Evolutionary conservation across 352 stramenopile species (phyloP).

Genomic region (Thalassiosira oceanica): DNA sequence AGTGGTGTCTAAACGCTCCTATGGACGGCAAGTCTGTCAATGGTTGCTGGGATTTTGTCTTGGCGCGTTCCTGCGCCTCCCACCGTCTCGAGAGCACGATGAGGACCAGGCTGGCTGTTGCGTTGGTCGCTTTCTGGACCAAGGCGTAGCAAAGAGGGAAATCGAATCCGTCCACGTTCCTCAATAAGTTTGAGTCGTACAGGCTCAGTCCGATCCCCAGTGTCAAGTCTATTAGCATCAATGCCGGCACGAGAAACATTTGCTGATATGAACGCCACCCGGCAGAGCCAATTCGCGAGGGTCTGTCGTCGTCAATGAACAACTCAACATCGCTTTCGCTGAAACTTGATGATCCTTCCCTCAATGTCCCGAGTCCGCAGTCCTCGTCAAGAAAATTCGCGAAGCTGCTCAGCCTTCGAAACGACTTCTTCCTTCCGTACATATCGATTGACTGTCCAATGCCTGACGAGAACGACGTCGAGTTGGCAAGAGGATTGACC

Average conservation of each 20-base stretch:
- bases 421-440: constrained; percentile 2
- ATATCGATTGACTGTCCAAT: constrained; percentile 7
- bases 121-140: constrained; percentile 35
- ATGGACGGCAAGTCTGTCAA: constrained; percentile 22
- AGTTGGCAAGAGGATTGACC: constrained; percentile 1
- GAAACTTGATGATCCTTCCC: no score
- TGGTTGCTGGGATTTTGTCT: not conserved
- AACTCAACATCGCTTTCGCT: not conserved
- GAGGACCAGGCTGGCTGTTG: constrained; percentile 19
- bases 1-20: constrained; percentile 16
- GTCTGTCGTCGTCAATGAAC: not conserved
- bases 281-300: not conserved
- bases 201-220: constrained; percentile 23
- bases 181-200: constrained; percentile 30
- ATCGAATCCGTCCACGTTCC: constrained; percentile 31
- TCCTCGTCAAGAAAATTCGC: constrained; percentile 22
- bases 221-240: constrained; percentile 28
- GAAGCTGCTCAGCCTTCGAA: constrained; percentile 14
- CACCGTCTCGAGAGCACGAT: constrained; percentile 21
- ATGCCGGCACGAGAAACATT: not conserved
- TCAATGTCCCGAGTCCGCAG: no score
- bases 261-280: constrained; percentile 1
- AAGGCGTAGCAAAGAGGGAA: constrained; percentile 33
- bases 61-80: not conserved
- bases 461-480: not conserved